Conservation (phyloP, 768 basidiomycete genomes). For the Mycena sanguinolenta region DNA sequence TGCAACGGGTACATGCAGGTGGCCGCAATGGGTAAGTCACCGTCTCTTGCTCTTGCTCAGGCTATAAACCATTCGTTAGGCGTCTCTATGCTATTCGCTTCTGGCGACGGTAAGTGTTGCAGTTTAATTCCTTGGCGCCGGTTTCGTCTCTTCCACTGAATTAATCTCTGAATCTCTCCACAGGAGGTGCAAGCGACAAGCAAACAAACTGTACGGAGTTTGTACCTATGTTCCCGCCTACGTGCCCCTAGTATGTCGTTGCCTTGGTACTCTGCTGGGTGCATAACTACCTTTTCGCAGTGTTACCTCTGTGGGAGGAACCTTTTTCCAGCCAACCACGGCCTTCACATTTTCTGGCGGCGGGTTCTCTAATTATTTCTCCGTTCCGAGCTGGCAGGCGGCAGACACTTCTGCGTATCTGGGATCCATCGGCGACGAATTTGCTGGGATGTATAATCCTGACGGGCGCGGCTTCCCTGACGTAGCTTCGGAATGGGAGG, state of each 20-base stretch:
- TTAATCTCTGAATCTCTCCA: background rate
- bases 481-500: slow-evolving; percentile 13
- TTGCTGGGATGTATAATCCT: slow-evolving; percentile 6
- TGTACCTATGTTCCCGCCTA: slow-evolving; percentile 10
- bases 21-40: background rate
- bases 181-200: slow-evolving; percentile 3
- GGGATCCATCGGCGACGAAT: background rate
- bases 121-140: background rate
- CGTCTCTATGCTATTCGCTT: background rate
- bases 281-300: background rate
- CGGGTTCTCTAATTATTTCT: slow-evolving; percentile 13
- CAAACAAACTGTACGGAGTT: background rate
- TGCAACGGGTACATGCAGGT: slow-evolving; percentile 13
- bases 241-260: slow-evolving; percentile 10
- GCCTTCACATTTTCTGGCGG: slow-evolving; percentile 1
- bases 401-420: slow-evolving; percentile 1
- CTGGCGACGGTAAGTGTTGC: background rate
- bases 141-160: background rate
- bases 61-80: background rate
- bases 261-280: no score
- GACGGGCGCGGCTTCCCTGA: slow-evolving; percentile 8
- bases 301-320: slow-evolving; percentile 3
- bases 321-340: slow-evolving; percentile 10
- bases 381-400: slow-evolving; percentile 5
- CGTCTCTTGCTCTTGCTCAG: background rate